Evolutionary conservation across 768 basidiomycete species (phyloP), one percentile per base, ranked within the genome.

Genomic region (Albatrellus ellisii): DNA sequence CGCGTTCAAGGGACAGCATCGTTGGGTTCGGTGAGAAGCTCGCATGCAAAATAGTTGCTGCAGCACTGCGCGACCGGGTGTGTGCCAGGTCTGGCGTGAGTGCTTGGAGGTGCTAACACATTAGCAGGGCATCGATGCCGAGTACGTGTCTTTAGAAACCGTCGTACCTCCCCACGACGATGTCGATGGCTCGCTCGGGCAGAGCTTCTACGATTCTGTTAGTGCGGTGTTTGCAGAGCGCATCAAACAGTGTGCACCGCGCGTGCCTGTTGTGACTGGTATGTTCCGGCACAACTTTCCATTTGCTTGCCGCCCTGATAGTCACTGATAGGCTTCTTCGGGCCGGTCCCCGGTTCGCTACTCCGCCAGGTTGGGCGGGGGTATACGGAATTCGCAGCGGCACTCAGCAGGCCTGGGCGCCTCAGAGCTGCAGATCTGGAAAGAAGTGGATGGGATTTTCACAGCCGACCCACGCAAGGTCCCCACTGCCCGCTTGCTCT

Each of bases 381-480:
- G 0, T 98, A 98, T 65, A 98, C 92, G 2, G 95, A 99, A 59
- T 73, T 99, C n/a, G 79, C 91, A 42, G 79, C 95, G 2, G 90
- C 95, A 0, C 67, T 98, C 95, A 0, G 95, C 88, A 8, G 95
- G 94, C 2, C 69, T 97, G 7, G 63, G 72, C 6, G 92, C 94
- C 0, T 70, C 83, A 2, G 95, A 99, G 59, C 70, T 98, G 25
- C 95, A 99, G 62, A 92, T 99, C 38, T 99, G 95, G 95, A 99
- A 99, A 61, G 95, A 99, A 56, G 89, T 97, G 26, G 95, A 98
- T 53, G 95, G 95, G 2, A 95, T 98, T 54, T 98, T 99, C 64
- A 95, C 94, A 6, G 95, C 95, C 14, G 95, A 98, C 59, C 95
- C 95, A 1, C 73, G 92, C 43, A 97, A 98, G 63, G 92, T 99